Evolutionary conservation across 164 flowering plant species (phyloP).

Genomic region (Piper longum): DNA sequence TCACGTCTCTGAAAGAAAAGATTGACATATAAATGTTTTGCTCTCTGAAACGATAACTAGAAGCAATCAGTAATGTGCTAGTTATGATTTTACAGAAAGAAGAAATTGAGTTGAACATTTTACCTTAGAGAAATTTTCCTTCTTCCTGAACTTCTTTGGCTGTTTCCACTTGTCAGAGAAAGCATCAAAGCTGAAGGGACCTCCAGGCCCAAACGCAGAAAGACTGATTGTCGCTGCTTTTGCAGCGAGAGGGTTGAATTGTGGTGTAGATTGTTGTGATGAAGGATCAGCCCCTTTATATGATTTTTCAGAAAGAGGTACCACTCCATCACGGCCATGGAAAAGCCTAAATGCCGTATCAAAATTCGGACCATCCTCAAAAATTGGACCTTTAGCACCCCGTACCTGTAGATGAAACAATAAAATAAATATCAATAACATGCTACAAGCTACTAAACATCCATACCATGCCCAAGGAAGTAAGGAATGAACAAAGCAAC

Average conservation of each 20-base stretch:
- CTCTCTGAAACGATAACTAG: too few species aligned
- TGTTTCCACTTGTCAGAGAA: slow-evolving; percentile 62
- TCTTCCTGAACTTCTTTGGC: slow-evolving; percentile 47
- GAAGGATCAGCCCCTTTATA: slow-evolving; percentile 18
- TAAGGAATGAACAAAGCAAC: not conserved
- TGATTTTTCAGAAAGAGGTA: slow-evolving; percentile 74
- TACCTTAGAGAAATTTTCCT: slow-evolving; percentile 57
- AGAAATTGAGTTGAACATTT: too few species aligned
- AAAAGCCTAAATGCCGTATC: slow-evolving; percentile 85
- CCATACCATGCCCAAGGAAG: not conserved
- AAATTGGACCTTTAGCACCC: slow-evolving; percentile 72
- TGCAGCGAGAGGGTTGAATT: slow-evolving; percentile 89
- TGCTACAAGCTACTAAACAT: not conserved
- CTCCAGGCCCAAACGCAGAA: slow-evolving; percentile 75
- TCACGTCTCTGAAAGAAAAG: slow-evolving; percentile 34
- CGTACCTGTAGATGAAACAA: slow-evolving; percentile 27
- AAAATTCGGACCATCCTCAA: slow-evolving; percentile 95
- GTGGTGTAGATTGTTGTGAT: slow-evolving; percentile 28
- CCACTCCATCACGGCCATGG: slow-evolving; percentile 92
- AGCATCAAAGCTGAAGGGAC: slow-evolving; percentile 75
- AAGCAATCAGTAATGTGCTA: not conserved
- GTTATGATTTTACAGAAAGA: not conserved
- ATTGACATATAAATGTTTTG: not conserved
- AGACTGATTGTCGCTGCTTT: slow-evolving; percentile 95
- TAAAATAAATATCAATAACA: not conserved